Percentiles rank a stretch among this genome's conserved stretches.
phyloP scores from a whole-genome alignment of 768 basidiomycete species.

The Termitomyces sp. region DNA sequence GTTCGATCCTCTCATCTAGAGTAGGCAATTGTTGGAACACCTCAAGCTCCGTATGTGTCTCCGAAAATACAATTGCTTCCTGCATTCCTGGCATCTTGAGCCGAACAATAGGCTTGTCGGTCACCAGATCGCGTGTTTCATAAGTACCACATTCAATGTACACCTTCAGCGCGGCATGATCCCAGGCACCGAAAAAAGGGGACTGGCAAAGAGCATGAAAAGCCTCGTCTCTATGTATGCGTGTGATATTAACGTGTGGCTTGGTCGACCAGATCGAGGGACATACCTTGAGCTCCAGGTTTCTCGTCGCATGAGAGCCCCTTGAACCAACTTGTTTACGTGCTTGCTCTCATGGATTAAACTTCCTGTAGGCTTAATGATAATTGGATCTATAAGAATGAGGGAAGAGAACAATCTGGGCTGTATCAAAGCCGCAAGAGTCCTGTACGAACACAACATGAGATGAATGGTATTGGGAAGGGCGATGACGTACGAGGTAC shows the following conservation, averaged over 20 bases:
- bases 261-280: neutral
- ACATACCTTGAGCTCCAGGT: slow-evolving; percentile 57
- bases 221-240: slow-evolving; percentile 51
- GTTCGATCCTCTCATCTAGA: slow-evolving; percentile 44
- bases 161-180: slow-evolving; percentile 49
- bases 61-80: slow-evolving; percentile 59
- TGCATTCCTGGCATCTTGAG: slow-evolving; percentile 65
- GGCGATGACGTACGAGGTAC: slow-evolving; percentile 50
- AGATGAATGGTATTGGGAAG: neutral
- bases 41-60: slow-evolving; percentile 34
- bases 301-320: slow-evolving; percentile 53
- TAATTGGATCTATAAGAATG: slow-evolving; percentile 77
- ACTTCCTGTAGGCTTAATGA: slow-evolving; percentile 25
- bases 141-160: slow-evolving; percentile 60
- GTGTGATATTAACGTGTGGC: neutral
- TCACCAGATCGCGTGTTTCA: slow-evolving; percentile 19
- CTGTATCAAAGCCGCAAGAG: slow-evolving; percentile 56
- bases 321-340: slow-evolving; percentile 22
- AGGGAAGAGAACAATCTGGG: slow-evolving; percentile 69
- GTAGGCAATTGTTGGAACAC: slow-evolving; percentile 32
- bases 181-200: slow-evolving; percentile 70
- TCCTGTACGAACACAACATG: neutral
- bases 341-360: slow-evolving; percentile 4
- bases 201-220: slow-evolving; percentile 36
- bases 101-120: slow-evolving; percentile 31